phyloP scores from a whole-genome alignment of 352 stramenopile species.

The Elongisporangium senticosum region DNA sequence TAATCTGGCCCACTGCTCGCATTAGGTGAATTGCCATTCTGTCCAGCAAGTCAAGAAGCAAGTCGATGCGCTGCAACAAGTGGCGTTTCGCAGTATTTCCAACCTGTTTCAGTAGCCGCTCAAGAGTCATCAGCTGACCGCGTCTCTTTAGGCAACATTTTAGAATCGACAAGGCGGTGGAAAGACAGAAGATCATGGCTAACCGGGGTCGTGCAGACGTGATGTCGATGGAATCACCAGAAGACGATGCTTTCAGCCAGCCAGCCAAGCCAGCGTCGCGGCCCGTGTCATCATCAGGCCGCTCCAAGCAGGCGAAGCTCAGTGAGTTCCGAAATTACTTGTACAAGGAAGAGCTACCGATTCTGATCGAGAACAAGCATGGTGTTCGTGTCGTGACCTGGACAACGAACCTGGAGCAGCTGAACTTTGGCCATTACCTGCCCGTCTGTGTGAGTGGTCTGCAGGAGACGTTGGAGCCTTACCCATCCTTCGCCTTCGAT shows the following conservation, averaged over 20 bases:
- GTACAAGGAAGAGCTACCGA: slow-evolving; percentile 57
- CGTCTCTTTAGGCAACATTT: not conserved
- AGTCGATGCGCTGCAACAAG: slow-evolving; percentile 54
- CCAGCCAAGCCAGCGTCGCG: slow-evolving; percentile 13
- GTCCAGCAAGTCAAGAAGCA: slow-evolving; percentile 66
- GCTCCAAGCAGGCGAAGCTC: slow-evolving; percentile 45
- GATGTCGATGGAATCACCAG: not conserved
- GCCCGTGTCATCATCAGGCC: slow-evolving; percentile 40
- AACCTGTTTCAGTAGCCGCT: slow-evolving; percentile 40
- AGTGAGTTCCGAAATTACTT: slow-evolving; percentile 74
- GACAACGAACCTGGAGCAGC: slow-evolving; percentile 46
- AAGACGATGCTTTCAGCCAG: not conserved
- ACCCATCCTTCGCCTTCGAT: slow-evolving; percentile 65
- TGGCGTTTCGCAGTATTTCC: slow-evolving; percentile 56
- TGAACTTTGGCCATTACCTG: slow-evolving; percentile 63
- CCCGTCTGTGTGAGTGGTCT: slow-evolving; percentile 69
- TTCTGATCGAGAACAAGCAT: slow-evolving; percentile 42
- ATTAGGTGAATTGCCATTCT: slow-evolving; percentile 63
- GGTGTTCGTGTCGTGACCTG: slow-evolving; percentile 47
- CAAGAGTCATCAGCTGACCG: slow-evolving; percentile 1
- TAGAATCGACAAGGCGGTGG: not conserved
- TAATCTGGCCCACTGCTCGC: not conserved
- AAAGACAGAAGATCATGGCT: not conserved
- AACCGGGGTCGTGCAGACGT: not conserved
- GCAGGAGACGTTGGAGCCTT: slow-evolving; percentile 71